Base-by-base conservation (phyloP, 495 filamentous ascomycete genomes). In the Aspergillus olivimuriae region DNA sequence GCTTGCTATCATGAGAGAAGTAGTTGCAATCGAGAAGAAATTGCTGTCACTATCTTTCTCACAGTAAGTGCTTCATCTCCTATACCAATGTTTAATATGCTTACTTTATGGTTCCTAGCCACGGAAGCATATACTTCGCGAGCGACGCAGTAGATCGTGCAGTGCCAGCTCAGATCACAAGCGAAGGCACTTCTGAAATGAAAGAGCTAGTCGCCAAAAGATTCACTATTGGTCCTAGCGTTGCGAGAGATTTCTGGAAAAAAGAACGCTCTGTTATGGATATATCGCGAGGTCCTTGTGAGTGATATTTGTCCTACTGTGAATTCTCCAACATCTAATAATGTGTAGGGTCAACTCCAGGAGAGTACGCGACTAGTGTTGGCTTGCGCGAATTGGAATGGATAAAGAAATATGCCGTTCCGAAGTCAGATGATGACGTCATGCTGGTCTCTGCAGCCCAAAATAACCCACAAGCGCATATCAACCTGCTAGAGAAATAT, bases 221-320 rank as follows among this genome's bases (percentile, higher is more conserved):
- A 38, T 57, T 48, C 30, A 47, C 50, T 22, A 60, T 67, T 50
- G 66, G 63, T 2, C 63, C 66, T n/a, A 35, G 41, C 26, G 52
- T 55, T 1, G 46, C 52, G 12, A 48, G 46, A 31, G 46, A 31
- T 5, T 62, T 61, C 39, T 66, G 60, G 66, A 53, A 57, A 15
- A 60, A 53, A 22, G 53, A 58, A 36, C 53, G 56, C 20, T 41
- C 43, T 4, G 32, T 7, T 4, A 56, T 63, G 44, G 38, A 60
- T 8, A 50, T 63, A 14, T 41, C 55, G 28, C 54, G 62, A 26
- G 63, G 67, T 26, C 67, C 67, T 14, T 68, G 62, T 68, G 58
- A 9, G 59, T 46, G 33, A 36, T 26, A n/a, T 20, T 12, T 17
- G 18, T 22, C 10, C 24, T 15, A 20, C 28, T 41, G n/a, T 20